Conservation (phyloP, 495 filamentous ascomycete species). For the Tetracladium marchalianum region DNA sequence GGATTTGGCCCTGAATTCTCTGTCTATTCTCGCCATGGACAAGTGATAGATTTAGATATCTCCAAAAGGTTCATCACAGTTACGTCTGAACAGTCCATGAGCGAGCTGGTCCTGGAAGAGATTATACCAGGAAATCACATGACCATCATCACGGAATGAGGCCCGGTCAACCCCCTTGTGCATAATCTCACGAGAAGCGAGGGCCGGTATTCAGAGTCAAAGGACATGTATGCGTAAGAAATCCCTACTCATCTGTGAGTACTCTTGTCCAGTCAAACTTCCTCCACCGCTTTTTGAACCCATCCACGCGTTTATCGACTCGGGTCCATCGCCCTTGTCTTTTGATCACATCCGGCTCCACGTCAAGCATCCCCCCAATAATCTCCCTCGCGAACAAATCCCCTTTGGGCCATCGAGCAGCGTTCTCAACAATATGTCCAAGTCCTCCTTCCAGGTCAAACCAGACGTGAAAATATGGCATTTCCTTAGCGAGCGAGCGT, state of each 20-base stretch:
- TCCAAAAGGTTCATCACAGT: too few relatives aligned
- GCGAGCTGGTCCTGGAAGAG: too few relatives aligned
- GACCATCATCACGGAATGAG: too few relatives aligned
- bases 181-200: too few relatives aligned
- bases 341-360: slow-evolving; percentile 74
- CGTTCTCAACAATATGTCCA: slow-evolving; percentile 87
- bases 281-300: slow-evolving; percentile 76
- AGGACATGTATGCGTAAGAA: not conserved
- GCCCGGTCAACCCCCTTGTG: too few relatives aligned
- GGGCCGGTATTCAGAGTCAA: too few relatives aligned
- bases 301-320: slow-evolving; percentile 56
- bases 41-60: too few relatives aligned
- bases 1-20: too few relatives aligned
- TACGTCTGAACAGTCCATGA: too few relatives aligned
- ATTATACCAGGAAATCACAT: too few relatives aligned
- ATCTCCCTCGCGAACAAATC: slow-evolving; percentile 92
- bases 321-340: slow-evolving; percentile 83
- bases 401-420: slow-evolving; percentile 77
- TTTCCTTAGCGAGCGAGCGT: slow-evolving; percentile 78
- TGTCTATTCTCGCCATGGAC: too few relatives aligned
- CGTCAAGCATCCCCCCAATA: slow-evolving; percentile 87
- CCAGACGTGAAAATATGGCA: slow-evolving; percentile 99
- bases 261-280: slow-evolving; percentile 96
- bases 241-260: slow-evolving; percentile 32
- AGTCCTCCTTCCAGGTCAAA: slow-evolving; percentile 87